Conservation (phyloP, 176 grass and related monocot species). For the Lolium perenne region DNA sequence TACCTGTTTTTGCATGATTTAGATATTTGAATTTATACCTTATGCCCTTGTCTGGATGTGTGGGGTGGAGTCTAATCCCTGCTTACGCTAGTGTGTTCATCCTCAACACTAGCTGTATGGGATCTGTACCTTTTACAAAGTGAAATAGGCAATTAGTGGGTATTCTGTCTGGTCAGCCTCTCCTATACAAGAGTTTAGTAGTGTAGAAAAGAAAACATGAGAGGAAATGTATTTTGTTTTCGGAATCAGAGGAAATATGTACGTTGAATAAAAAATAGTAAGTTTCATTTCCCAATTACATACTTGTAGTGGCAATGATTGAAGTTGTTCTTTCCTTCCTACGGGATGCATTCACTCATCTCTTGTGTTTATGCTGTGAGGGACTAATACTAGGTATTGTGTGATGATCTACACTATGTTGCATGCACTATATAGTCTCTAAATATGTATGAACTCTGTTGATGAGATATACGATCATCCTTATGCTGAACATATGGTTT, state of each 20-base stretch:
- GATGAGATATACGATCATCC: conserved; percentile 12
- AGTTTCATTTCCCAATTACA: background rate
- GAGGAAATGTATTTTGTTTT: conserved; percentile 4
- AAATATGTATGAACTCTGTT: background rate
- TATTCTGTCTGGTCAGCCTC: background rate
- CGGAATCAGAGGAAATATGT: background rate
- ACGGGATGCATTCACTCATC: background rate
- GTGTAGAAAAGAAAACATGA: background rate
- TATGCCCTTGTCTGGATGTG: background rate
- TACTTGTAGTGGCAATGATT: background rate
- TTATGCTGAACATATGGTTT: conserved; percentile 8
- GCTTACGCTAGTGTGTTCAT: background rate
- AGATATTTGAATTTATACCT: conserved; percentile 15
- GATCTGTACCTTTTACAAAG: conserved; percentile 7
- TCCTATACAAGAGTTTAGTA: background rate
- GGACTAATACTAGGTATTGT: conserved; percentile 17
- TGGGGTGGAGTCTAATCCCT: conserved; percentile 10
- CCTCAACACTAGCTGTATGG: background rate
- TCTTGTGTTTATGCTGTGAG: conserved; percentile 10
- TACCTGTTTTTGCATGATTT: conserved; percentile 1
- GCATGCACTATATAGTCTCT: background rate
- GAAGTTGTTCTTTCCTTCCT: background rate
- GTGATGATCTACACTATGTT: conserved; percentile 16
- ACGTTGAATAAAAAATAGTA: background rate
- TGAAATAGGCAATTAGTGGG: background rate